Percentiles rank a stretch among this genome's conserved stretches.
Evolutionary conservation across 495 filamentous ascomycete species (phyloP).

Genomic region (Aspergillus bertholletiae): DNA sequence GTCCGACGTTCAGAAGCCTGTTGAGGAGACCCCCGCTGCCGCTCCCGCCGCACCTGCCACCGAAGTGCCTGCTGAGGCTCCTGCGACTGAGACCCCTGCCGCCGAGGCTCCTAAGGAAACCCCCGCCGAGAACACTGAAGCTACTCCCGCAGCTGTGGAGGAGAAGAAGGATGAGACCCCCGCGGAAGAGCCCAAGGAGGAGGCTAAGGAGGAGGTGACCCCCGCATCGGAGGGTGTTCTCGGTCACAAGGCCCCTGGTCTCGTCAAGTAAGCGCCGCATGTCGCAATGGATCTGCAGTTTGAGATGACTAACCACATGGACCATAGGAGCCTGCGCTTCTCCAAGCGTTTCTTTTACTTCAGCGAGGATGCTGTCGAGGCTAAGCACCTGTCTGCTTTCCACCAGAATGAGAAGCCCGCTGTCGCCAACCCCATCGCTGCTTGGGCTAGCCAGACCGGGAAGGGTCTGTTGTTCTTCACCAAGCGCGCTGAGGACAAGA

Average conservation of each 20-base stretch:
- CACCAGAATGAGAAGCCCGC: slow-evolving; percentile 81
- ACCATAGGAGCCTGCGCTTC: slow-evolving; percentile 56
- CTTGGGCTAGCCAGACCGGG: slow-evolving; percentile 89
- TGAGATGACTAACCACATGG: slow-evolving; percentile 11
- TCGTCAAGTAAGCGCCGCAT: slow-evolving; percentile 72
- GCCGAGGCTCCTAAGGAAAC: slow-evolving; percentile 35
- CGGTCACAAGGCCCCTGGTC: slow-evolving; percentile 83
- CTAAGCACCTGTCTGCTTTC: slow-evolving; percentile 69
- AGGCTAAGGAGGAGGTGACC: slow-evolving; percentile 50
- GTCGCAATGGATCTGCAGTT: background rate
- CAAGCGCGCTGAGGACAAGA: slow-evolving; percentile 82
- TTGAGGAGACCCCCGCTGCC: slow-evolving; percentile 45
- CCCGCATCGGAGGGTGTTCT: slow-evolving; percentile 66
- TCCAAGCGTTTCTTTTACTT: slow-evolving; percentile 92
- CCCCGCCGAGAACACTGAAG: slow-evolving; percentile 32
- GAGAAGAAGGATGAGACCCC: slow-evolving; percentile 33
- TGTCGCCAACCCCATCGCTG: slow-evolving; percentile 70
- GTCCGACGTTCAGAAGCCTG: slow-evolving; percentile 49
- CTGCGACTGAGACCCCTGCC: slow-evolving; percentile 32
- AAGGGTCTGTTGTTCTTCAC: slow-evolving; percentile 92
- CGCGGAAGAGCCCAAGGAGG: slow-evolving; percentile 47
- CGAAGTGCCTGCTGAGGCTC: slow-evolving; percentile 30
- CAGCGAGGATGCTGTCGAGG: slow-evolving; percentile 72
- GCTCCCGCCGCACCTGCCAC: slow-evolving; percentile 34
- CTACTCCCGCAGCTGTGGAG: slow-evolving; percentile 40